These are phyloP conservation scores for Aureobasidium sp. DNA, from an alignment of 2,329 filamentous ascomycete species.

Conservation along the genomic window DNA sequence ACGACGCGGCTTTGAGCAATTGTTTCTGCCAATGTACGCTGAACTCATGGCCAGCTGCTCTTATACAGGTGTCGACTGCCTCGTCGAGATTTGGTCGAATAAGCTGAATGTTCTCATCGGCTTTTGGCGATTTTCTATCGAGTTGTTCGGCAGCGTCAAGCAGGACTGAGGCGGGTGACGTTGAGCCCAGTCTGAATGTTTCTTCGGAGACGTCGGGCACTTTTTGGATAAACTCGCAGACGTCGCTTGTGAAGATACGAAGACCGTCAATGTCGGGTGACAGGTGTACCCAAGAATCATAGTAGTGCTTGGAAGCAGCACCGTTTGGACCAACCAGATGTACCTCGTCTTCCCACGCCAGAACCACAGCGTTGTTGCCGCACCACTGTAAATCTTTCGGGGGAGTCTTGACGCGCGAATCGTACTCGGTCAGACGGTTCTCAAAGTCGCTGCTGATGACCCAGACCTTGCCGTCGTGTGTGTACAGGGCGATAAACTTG, in stretches of 20 bases:
- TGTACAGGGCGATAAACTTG: conserved; percentile 80
- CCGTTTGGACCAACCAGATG: conserved; percentile 85
- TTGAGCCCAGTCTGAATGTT: conserved; percentile 81
- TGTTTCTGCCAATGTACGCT: conserved; percentile 90
- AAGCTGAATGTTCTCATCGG: conserved; percentile 93
- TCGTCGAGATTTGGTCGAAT: conserved; percentile 83
- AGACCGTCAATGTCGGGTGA: conserved; percentile 86
- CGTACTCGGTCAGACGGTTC: conserved; percentile 82
- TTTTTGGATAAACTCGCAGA: conserved; percentile 96
- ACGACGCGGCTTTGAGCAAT: conserved; percentile 90
- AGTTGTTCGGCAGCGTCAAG: conserved; percentile 87
- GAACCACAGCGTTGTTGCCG: conserved; percentile 83
- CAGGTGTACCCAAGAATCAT: conserved; percentile 84
- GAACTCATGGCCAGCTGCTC: conserved; percentile 88
- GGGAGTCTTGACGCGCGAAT: conserved; percentile 75
- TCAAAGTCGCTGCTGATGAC: conserved; percentile 95
- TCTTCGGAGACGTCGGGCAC: conserved; percentile 66
- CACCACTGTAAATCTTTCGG: conserved; percentile 94
- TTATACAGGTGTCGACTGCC: conserved; percentile 88
- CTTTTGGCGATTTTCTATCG: conserved; percentile 90
- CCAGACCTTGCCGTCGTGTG: conserved; percentile 75
- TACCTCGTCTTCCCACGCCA: conserved; percentile 97
- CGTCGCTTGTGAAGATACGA: conserved; percentile 79
- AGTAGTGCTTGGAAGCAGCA: conserved; percentile 65
- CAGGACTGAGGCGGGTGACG: conserved; percentile 83